Evolutionary conservation across 2,329 filamentous ascomycete species (phyloP), one percentile per base, ranked within the genome.

Genomic region (Ophiostoma ulmi): DNA sequence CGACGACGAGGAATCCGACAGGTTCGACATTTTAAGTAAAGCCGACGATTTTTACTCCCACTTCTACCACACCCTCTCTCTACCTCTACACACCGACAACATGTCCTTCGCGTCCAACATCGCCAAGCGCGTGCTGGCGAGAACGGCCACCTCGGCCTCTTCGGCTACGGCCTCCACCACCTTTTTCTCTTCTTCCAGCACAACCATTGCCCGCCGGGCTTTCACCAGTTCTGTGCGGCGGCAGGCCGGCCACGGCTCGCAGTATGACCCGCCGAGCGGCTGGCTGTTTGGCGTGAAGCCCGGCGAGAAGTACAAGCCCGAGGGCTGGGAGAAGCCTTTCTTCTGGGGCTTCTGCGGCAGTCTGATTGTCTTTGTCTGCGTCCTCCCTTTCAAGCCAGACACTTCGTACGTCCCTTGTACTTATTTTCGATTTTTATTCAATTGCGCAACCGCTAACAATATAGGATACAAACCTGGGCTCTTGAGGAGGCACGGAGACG

Each of bases 401-500:
- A 98, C 94, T 74, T 97, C 93, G 95, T 99, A 86, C 84, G 94
- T 93, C 72, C 6, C 20, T 20, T 4, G 5, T 26, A 0, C 36
- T 36, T 13, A 3, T 1, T 20, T 20, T 11, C n/a, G 0, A 39
- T 11, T 36, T 11, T 65, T 1, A 11, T 11, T 65, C 31, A 20
- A 4, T 1, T 26, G 65, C 7, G 35, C 38, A 44, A 14, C 74
- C 31, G 22, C 38, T 69, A 22, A 61, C 69, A 8, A 22, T 71
- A 73, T 77, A 99, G 95, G 81, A 97, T 99, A 88, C 95, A 98
- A 85, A 98, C 94, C 70, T 99, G 95, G 95, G 95, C 95, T 74
- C 88, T 99, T 63, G 95, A 99, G 83, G 95, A 99, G 84, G 95
- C 95, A 69, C 88, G 95, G 78, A 88, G 95, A 84, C 88, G 95